phyloP scores from a whole-genome alignment of 768 basidiomycete genomes.

The Boletus insuetus region DNA sequence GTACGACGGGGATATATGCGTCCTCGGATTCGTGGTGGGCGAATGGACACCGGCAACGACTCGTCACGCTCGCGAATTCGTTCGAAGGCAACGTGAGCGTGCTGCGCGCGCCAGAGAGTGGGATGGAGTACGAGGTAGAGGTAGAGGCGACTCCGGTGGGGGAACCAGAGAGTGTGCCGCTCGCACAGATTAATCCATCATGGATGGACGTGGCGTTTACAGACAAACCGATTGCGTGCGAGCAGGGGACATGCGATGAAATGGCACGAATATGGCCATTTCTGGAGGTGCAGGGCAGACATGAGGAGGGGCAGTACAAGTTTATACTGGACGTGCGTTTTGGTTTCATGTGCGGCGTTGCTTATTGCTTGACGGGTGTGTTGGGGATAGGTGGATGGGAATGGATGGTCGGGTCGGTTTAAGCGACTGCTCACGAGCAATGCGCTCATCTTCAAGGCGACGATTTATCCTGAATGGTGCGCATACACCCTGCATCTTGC shows the following conservation, averaged over 20 bases:
- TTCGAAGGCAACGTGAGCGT: conserved; percentile 40
- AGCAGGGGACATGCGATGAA: conserved; percentile 37
- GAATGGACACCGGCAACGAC: conserved; percentile 46
- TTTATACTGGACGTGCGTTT: conserved; percentile 54
- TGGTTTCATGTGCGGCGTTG: not conserved
- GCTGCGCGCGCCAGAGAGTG: conserved; percentile 28
- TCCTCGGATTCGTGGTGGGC: conserved; percentile 42
- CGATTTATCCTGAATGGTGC: conserved; percentile 74
- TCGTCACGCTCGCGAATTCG: conserved; percentile 44
- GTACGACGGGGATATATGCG: conserved; percentile 63
- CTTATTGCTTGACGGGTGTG: not conserved
- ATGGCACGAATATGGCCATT: conserved; percentile 51
- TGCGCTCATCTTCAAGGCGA: conserved; percentile 64
- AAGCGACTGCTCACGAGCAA: conserved; percentile 62
- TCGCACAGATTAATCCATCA: conserved; percentile 46
- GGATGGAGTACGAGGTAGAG: not conserved
- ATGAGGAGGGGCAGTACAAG: conserved; percentile 56
- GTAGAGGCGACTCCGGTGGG: conserved; percentile 36
- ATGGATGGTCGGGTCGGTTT: conserved; percentile 69
- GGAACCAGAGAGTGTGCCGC: conserved; percentile 31
- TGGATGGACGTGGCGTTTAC: conserved; percentile 62
- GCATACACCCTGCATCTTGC: too few species aligned
- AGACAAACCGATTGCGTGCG: conserved; percentile 44
- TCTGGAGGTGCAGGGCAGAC: conserved; percentile 38
- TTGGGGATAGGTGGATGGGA: conserved; percentile 49